Base-by-base conservation (phyloP, 805 yeast genomes). In the Ogataea glucozyma region DNA sequence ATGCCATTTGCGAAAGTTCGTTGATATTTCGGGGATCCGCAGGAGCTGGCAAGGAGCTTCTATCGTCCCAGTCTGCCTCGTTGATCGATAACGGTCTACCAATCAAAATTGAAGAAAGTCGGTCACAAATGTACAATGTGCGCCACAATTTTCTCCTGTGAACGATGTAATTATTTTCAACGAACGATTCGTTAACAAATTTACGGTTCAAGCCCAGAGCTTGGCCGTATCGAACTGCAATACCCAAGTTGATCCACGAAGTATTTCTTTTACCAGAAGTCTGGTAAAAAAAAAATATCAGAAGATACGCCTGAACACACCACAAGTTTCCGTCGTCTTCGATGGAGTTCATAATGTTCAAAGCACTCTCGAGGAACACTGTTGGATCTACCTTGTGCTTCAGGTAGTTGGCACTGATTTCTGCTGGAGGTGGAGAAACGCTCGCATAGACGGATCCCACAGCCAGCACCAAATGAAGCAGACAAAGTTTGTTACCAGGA, bases 201-300 rank as follows among this genome's bases (percentile, higher is more conserved):
- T 53, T 63, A 38, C 72, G 52, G 48, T 71, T 69, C 26, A 71
- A 46, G 0, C 77, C 78, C 38, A 72, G 52, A 0, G 72, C 58
- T 51, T 68, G 72, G 0, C 75, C 75, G 49, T 64, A 58, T 20
- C 71, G 56, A n/a, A 73, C 69, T 1, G 75, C 70, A 14, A 51
- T 46, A 7, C 75, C 74, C 18, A 73, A 48, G 48, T 64, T 64
- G 11, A 71, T 57, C 77, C 77, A 73, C 4, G 76, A 70, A 0
- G 70, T 58, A 35, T 63, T 63, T 43, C 71, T 62, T 37, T 65
- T 66, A 8, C 72, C 66, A n/a, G 61, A 61, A 22, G 61, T 54
- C 38, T 69, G 72, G 43, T 72, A 66, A 49, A 61, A 71, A 48
- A 71, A 63, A 49, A 62, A 70, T 26, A 66, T 57, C 17, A 75